Conservation (phyloP, 2,329 filamentous ascomycete genomes). For the Diaporthe helianthi region DNA sequence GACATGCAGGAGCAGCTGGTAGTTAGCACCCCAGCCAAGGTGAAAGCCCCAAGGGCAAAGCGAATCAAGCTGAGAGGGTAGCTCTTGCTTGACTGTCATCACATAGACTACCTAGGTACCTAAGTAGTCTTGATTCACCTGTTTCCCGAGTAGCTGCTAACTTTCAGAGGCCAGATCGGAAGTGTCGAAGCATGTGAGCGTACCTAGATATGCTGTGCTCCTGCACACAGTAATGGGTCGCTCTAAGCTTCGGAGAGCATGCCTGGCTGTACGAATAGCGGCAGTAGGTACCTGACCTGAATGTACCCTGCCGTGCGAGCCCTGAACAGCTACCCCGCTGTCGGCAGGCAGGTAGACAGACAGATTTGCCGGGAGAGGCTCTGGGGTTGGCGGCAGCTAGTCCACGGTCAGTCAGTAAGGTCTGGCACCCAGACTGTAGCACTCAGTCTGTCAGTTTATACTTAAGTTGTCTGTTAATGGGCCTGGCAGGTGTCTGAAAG, state of each 20-base stretch:
- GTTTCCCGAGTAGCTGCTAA: slow-evolving; percentile 9
- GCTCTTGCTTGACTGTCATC: slow-evolving; percentile 1
- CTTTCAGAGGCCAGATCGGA: slow-evolving; percentile 18
- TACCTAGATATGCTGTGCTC: neutral
- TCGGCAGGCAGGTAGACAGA: slow-evolving; percentile 10
- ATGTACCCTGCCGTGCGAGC: neutral
- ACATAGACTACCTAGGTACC: too few relatives aligned
- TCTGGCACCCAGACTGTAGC: too few relatives aligned
- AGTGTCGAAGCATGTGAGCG: slow-evolving; percentile 14
- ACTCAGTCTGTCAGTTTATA: neutral
- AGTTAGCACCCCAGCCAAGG: neutral
- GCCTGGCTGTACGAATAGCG: neutral
- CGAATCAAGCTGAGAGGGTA: neutral
- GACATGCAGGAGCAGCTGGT: neutral
- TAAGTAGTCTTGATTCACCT: neutral
- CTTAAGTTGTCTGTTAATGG: too few relatives aligned
- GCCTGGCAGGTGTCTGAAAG: neutral
- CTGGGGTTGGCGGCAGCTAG: neutral
- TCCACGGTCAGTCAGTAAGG: neutral
- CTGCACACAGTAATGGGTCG: neutral
- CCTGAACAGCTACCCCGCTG: neutral
- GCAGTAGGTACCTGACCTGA: neutral
- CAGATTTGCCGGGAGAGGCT: neutral
- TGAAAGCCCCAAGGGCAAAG: neutral
- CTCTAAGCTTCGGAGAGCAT: neutral